A percentile compares a stretch with the other conserved stretches of the same genome.
These are phyloP conservation scores for Apiotrichum brassicae DNA, from an alignment of 1,284 basidiomycete genomes.

Conservation along the genomic window DNA sequence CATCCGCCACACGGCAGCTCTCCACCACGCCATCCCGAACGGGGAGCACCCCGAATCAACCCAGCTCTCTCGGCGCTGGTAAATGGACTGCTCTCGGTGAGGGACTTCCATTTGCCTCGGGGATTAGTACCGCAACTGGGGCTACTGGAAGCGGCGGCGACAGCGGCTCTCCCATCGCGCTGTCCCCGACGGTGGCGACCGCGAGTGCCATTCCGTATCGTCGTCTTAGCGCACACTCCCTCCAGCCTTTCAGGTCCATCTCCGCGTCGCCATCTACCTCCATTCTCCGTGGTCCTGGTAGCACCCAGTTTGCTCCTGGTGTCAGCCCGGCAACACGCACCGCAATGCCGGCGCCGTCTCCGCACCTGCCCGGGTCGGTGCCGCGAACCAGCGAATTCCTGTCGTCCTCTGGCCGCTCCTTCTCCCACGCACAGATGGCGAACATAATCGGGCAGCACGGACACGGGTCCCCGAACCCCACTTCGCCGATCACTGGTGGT, in stretches of 20 bases:
- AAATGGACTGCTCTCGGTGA: constrained; percentile 38
- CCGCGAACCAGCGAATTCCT: constrained; percentile 41
- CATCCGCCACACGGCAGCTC: neutral
- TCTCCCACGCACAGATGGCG: constrained; percentile 44
- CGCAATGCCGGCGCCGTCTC: constrained; percentile 18
- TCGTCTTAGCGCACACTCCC: constrained; percentile 39
- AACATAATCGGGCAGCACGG: constrained; percentile 25
- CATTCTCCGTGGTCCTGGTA: constrained; percentile 19
- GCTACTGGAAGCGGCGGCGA: neutral
- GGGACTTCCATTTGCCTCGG: constrained; percentile 33
- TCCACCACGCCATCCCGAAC: no score
- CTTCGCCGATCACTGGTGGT: constrained; percentile 24
- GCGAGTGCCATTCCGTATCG: constrained; percentile 31
- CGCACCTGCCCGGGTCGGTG: neutral
- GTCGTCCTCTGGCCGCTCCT: constrained; percentile 44
- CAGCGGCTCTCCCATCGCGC: constrained; percentile 4
- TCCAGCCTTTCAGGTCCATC: constrained; percentile 33
- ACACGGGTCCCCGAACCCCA: constrained; percentile 17
- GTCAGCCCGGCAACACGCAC: neutral
- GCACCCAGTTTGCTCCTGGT: neutral
- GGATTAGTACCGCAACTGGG: no score
- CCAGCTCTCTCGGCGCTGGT: constrained; percentile 19
- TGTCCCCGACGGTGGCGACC: constrained; percentile 10
- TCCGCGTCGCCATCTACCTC: constrained; percentile 40
- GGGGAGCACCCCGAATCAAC: constrained; percentile 4